Evolutionary conservation across 2,329 filamentous ascomycete species (phyloP), one percentile per base, ranked within the genome.

Genomic region (Colletotrichum costaricense): DNA sequence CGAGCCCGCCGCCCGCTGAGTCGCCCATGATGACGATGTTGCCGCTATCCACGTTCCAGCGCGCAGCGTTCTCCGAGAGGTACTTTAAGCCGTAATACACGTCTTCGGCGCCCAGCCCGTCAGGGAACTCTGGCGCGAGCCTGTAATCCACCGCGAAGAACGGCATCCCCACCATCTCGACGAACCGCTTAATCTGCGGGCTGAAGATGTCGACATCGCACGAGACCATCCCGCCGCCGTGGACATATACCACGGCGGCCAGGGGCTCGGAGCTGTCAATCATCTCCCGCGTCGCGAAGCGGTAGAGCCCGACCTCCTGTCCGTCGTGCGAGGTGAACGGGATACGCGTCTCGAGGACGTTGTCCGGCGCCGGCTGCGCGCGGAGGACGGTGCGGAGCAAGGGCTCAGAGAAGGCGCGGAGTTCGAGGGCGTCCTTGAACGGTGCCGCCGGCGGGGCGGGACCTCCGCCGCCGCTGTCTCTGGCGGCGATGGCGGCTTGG

Each of bases 161-260:
- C 5, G 80, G 80, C 14, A 85, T 77, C 1, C 81, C 79, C 5
- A 80, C 78, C 5, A 68, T 63, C 4, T 69, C 60, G 2, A 81
- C 82, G 49, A 79, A 76, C 5, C 71, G 67, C 24, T 80, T 74
- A 42, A 84, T 74, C 5, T 78, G 35, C 4, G 74, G 67, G 2
- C 76, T 76, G 55, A 77, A 78, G 14, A 80, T 59, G 3, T 80
- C 77, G 24, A 82, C 78, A 14, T 73, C 76, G 8, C 82, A 77
- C 1, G 77, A 70, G 33, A 86, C 78, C 72, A 83, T 82, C 28
- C 84, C 85, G 19, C 86, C 85, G 38, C 84, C 84, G 71, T 87
- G 85, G 35, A 82, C 72, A 73, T 85, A 81, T 19, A 83, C 67
- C 16, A 85, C 77, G 11, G 81, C 82, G 6, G 79, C 77, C 57